phyloP scores from a whole-genome alignment of 441 rosid genomes.

The Corymbia citriodora region DNA sequence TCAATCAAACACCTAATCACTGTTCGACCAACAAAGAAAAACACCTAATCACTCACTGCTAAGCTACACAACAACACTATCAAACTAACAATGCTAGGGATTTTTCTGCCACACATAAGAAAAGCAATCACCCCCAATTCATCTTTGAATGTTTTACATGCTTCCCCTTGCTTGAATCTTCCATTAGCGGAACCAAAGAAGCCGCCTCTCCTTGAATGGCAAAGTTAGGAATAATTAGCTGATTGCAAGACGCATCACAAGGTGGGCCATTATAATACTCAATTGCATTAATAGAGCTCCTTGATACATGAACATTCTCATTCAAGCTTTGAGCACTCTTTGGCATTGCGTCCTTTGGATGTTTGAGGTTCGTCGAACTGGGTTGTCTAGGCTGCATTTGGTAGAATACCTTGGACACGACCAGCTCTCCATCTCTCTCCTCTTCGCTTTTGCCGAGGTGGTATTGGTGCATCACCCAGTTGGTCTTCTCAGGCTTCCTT shows the following conservation, averaged over 20 bases:
- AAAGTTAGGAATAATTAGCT: slow-evolving; percentile 36
- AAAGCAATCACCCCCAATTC: background rate
- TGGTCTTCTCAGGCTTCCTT: too few species aligned
- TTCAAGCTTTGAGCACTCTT: background rate
- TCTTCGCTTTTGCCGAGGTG: too few species aligned
- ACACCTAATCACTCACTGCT: too few species aligned
- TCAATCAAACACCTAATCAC: too few species aligned
- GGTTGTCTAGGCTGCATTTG: slow-evolving; percentile 97
- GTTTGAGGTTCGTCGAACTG: slow-evolving; percentile 22
- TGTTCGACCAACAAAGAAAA: too few species aligned
- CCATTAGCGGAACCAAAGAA: slow-evolving; percentile 43
- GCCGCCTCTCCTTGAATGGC: slow-evolving; percentile 49
- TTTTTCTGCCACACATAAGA: too few species aligned
- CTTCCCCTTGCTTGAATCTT: slow-evolving; percentile 59
- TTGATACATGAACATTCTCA: background rate
- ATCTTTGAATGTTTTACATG: background rate
- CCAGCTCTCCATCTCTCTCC: too few species aligned
- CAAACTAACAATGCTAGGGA: too few species aligned
- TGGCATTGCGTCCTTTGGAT: background rate
- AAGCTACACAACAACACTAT: too few species aligned
- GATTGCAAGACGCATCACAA: slow-evolving; percentile 13
- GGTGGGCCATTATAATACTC: background rate
- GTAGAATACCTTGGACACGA: slow-evolving; percentile 88
- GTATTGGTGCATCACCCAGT: too few species aligned
- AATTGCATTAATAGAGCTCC: background rate